Evolutionary conservation across 192 early-diverging fungal genomes (phyloP), one percentile per base, ranked within the genome.

Genomic region (Dimargaris cristalligena): DNA sequence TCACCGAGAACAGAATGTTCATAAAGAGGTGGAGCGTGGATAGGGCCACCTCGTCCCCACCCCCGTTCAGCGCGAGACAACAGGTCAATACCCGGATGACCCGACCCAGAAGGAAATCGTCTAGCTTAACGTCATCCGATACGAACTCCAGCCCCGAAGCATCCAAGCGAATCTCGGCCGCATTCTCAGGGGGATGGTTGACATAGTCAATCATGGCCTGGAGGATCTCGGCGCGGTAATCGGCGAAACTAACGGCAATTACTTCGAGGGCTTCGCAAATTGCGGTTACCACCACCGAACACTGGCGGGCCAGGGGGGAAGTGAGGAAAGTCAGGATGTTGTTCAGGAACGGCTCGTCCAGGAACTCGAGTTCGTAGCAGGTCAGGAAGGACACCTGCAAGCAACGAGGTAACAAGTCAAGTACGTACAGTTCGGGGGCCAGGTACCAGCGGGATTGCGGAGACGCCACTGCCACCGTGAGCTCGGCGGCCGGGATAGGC

Each of bases 171-270:
- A 56, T 23, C 18, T 56, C 54, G 16, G 34, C 54, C 16, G 54
- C 29, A 29, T 34, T 34, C 18, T 29, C 32, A 1, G 54, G 54
- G 13, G 54, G 54, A 23, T 56, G 32, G 31, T 56, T 59, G 3
- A 44, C 45, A 31, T 59, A 59, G 44, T 47, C 58, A 28, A 59
- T 44, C 38, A 44, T 13, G 20, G 26, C 9, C 38, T 47, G 58
- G 11, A 59, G 25, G 44, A 59, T 47, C 16, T 59, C 58, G 25
- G 58, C 28, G 29, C 58, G 58, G 58, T 59, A 59, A 20, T 59
- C 58, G 18, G 58, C 38, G 23, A 59, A 59, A 41, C 23, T 13
- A 16, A 9, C 44, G 11, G 28, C 58, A 16, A 59, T 38, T 1
- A 59, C 35, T 22, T 47, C 45, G 28, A 47, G 58, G 3, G 29